Evolutionary conservation across 495 filamentous ascomycete species (phyloP), one percentile per base, ranked within the genome.

Genomic region (Daldinia bambusicola): DNA sequence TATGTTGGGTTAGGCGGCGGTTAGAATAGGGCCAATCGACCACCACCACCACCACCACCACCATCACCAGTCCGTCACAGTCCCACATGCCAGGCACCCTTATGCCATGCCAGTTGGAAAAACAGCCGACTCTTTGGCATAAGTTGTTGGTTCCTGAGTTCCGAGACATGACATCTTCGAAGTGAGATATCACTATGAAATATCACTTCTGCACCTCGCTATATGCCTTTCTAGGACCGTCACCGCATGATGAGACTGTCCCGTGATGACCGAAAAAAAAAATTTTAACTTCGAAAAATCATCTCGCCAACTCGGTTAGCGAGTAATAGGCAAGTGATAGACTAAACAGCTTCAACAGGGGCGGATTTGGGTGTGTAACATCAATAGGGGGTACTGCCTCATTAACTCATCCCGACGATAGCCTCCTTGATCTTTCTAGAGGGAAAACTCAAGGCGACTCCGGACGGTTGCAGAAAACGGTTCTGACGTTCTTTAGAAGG

Each of bases 331-430:
- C 26, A 3, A 26, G 26, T 26, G 26, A 26, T 26, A 26, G 26
- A 51, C 26, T 58, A 41, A 58, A 48, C 43, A 37, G n/a, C 53
- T 53, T 63, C 9, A 57, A 36, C 13, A 55, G 13, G 20, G 36
- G n/a, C 31, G 16, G 16, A 26, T 51, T 55, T 38, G 22, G 61
- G 61, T 45, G 66, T 61, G 61, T 51, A 65, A 64, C 61, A 18
- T 65, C 56, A 51, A 51, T 26, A 18, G 22, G 59, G 68, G 68
- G 66, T 56, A 76, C 66, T 51, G 75, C 68, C 74, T 62, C 63
- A 60, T 63, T 64, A 52, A 63, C 56, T 66, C 69, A 59, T 68
- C 56, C 75, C 73, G 75, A 77, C 59, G 32, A 63, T 77, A 77
- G 64, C 75, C 75, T 72, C 50, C 52, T 55, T 51, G 51, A 18